Evolutionary conservation across 179 eudicot species (phyloP).

Genomic region (Spinacia oleracea): DNA sequence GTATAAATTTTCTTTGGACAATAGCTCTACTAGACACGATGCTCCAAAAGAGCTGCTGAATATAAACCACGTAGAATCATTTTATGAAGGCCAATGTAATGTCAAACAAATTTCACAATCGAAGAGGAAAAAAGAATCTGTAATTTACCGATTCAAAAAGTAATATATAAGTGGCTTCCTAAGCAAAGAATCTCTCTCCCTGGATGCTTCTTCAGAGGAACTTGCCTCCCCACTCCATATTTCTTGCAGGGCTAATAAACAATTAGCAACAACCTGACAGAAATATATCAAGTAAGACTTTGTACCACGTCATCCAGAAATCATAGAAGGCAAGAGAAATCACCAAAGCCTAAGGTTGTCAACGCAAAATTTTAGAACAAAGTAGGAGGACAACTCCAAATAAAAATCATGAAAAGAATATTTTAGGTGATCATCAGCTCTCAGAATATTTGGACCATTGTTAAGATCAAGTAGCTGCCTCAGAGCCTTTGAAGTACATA

Average conservation of each 20-base stretch:
- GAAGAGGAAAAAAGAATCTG: background rate
- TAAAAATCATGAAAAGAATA: background rate
- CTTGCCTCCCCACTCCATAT: slow-evolving; percentile 95
- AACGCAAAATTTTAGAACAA: background rate
- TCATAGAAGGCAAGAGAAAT: background rate
- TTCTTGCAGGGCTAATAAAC: slow-evolving; percentile 85
- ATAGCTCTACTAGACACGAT: background rate
- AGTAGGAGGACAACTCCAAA: background rate
- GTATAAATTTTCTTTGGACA: background rate
- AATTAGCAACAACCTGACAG: slow-evolving; percentile 89
- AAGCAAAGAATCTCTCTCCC: slow-evolving; percentile 83
- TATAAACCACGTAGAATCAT: background rate
- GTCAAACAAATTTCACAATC: background rate
- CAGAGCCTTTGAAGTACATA: background rate
- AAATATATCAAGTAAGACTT: slow-evolving; percentile 18
- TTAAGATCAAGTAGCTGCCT: background rate
- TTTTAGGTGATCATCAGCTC: background rate
- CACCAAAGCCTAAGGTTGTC: background rate
- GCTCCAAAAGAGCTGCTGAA: background rate
- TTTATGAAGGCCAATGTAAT: background rate
- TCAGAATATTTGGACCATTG: background rate
- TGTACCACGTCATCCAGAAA: background rate
- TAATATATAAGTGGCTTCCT: slow-evolving; percentile 88
- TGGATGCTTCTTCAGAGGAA: slow-evolving; percentile 85
- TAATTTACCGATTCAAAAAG: slow-evolving; percentile 70